phyloP scores from a whole-genome alignment of 208 protist genomes.

The Wallacemonas rigidus region DNA sequence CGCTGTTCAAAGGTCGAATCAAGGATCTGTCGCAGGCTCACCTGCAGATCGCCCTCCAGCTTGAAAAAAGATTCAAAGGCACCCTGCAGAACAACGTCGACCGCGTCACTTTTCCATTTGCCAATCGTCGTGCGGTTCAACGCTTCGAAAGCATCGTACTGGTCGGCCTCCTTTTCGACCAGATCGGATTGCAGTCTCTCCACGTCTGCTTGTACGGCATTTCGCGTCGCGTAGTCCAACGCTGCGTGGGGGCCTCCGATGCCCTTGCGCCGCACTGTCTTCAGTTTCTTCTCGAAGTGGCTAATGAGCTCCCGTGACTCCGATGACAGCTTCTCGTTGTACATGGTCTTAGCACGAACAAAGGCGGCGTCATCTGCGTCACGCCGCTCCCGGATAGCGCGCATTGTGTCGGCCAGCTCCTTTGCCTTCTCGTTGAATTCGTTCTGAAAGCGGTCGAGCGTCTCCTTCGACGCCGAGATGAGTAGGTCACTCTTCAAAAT shows the following conservation, averaged over 20 bases:
- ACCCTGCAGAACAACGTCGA: slow-evolving; percentile 77
- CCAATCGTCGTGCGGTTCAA: slow-evolving; percentile 63
- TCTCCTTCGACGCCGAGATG: slow-evolving; percentile 62
- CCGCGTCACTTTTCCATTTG: slow-evolving; percentile 76
- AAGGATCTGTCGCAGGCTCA: slow-evolving; percentile 65
- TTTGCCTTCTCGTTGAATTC: slow-evolving; percentile 85
- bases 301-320: slow-evolving; percentile 55
- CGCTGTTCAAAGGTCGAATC: slow-evolving; percentile 74
- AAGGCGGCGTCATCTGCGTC: slow-evolving; percentile 66
- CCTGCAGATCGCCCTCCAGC: slow-evolving; percentile 80
- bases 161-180: slow-evolving; percentile 73
- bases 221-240: slow-evolving; percentile 19
- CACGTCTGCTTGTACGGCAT: slow-evolving; percentile 40
- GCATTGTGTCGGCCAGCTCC: slow-evolving; percentile 79
- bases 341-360: slow-evolving; percentile 35
- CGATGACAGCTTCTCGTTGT: slow-evolving; percentile 40
- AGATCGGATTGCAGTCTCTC: slow-evolving; percentile 51
- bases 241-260: slow-evolving; percentile 6
- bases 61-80: slow-evolving; percentile 77
- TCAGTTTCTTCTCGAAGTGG: slow-evolving; percentile 65
- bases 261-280: slow-evolving; percentile 42
- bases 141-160: slow-evolving; percentile 72
- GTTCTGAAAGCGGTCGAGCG: slow-evolving; percentile 67
- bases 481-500: slow-evolving; percentile 67
- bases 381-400: slow-evolving; percentile 56